Evolutionary conservation across 2,329 filamentous ascomycete genomes (phyloP).

Genomic region (Epichloe festucae): DNA sequence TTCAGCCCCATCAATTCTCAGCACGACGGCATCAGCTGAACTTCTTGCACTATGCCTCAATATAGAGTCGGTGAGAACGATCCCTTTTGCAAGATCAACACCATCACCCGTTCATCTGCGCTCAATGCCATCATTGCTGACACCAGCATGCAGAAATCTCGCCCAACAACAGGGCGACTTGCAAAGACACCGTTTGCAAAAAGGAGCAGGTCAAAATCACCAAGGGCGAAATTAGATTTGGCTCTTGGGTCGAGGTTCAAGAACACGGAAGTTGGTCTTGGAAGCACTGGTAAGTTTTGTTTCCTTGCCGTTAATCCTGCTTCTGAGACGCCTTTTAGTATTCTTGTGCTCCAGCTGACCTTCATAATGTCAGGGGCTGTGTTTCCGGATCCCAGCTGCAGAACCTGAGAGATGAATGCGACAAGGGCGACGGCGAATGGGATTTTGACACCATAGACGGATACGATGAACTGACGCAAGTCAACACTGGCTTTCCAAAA

Average conservation of each 20-base stretch:
- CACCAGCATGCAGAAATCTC: slow-evolving; percentile 50
- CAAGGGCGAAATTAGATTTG: slow-evolving; percentile 71
- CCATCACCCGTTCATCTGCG: not conserved
- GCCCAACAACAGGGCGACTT: slow-evolving; percentile 59
- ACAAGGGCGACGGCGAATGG: slow-evolving; percentile 29
- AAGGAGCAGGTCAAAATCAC: slow-evolving; percentile 53
- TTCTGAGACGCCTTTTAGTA: not conserved
- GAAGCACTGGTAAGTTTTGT: slow-evolving; percentile 67
- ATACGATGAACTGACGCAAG: slow-evolving; percentile 57
- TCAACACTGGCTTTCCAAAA: slow-evolving; percentile 3
- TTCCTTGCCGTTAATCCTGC: not conserved
- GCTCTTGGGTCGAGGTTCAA: slow-evolving; percentile 52
- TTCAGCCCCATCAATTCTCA: not conserved
- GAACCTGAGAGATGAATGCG: slow-evolving; percentile 48
- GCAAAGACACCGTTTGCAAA: slow-evolving; percentile 63
- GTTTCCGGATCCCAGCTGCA: slow-evolving; percentile 63
- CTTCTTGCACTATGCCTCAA: slow-evolving; percentile 20
- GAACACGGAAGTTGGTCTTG: slow-evolving; percentile 57
- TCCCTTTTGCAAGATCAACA: not conserved
- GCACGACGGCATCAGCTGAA: not conserved
- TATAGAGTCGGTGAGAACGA: slow-evolving; percentile 33
- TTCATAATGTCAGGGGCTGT: slow-evolving; percentile 57
- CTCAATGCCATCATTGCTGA: not conserved
- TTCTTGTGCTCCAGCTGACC: not conserved
- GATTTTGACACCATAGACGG: slow-evolving; percentile 64